Evolutionary conservation across 192 early-diverging fungal genomes (phyloP), one percentile per base, ranked within the genome.

Genomic region (Coemansia asiatica): DNA sequence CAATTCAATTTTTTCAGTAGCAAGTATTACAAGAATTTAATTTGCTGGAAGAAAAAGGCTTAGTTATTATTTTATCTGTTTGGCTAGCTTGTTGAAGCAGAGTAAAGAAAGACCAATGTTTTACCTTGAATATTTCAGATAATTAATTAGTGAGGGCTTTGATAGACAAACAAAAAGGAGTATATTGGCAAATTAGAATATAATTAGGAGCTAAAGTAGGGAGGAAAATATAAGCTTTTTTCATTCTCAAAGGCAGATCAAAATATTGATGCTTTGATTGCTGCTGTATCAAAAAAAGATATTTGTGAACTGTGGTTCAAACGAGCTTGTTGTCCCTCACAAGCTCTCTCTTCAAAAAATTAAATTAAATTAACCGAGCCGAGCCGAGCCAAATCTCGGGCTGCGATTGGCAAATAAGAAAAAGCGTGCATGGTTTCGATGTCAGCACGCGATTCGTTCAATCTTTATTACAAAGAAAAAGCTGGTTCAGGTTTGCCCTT

Each of bases 321-420:
- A 23, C 48, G 8, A n/a, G 18, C 27, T 27, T 22, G 53, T 55
- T n/a, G n/a, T n/a, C n/a, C n/a, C 19, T 48, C 47, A 4, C 13
- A 48, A 48, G 47, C 26, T 19, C 18, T 19, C 46, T n/a, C 16
- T 48, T 19, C 46, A 53, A 27, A 1, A 12, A 22, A 22, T 53
- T 22, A 6, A 18, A 28, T 28, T 28, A 56, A 23, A 21, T 3
- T 3, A 51, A 25, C 2, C 49, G 18, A 57, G 31, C 33, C 56
- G 56, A 57, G 56, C 18, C 56, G 56, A 57, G 56, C 56, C 19
- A 19, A 15, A 8, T 33, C n/a, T n/a, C n/a, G n/a, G n/a, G n/a
- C n/a, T 3, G 21, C 23, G n/a, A 51, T n/a, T 48, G 15, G 9
- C 50, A 23, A 51, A 23, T n/a, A 6, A 10, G 4, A 36, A 36